Base-by-base conservation (phyloP, 2,329 filamentous ascomycete genomes). In the Ascochyta pisi region DNA sequence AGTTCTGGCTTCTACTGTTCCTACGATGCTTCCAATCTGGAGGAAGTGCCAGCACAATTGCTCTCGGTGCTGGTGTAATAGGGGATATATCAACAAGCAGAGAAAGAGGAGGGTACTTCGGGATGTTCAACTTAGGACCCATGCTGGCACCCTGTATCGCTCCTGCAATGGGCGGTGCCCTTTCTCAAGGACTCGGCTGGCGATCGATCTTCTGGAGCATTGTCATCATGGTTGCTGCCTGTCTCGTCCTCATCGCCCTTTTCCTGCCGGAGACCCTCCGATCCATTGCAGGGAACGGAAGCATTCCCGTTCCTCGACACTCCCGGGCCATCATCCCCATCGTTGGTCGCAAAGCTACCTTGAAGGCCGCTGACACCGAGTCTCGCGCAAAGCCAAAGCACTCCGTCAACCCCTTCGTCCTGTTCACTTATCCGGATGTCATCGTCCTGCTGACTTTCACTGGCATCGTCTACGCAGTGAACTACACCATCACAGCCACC, bases 61-160 rank as follows among this genome's bases (percentile, higher is more conserved):
- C 90, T 0, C 78, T 95, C 1, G 86, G 85, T 0, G 89, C 84
- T 58, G 90, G 86, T 2, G 85, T 92, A 1, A 84, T 93, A 13
- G 87, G 88, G 0, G 91, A 95, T 65, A 82, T 92, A 5, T 82
- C 87, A 0, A 86, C 88, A 0, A 86, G 83, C 41, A 82, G 84
- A 0, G 89, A 94, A 71, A 80, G 91, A 63, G 91, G 90, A 3
- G 84, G 82, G 52, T 93, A 90, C 67, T 88, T 93, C 68, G 78
- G 89, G 85, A 46, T 83, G 87, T 57, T 84, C 88, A 19, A 83
- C 82, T 29, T 81, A 80, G 4, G 86, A 83, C 15, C 67, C 0
- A 70, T 71, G 69, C 58, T 71, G 15, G 61, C 69, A 10, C 58
- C 71, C 9, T 62, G 65, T 45, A 67, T 72, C 13, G 70, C 65